These are phyloP conservation scores for Lactifluus volemus DNA, from an alignment of 768 basidiomycete genomes.

Conservation along the genomic window DNA sequence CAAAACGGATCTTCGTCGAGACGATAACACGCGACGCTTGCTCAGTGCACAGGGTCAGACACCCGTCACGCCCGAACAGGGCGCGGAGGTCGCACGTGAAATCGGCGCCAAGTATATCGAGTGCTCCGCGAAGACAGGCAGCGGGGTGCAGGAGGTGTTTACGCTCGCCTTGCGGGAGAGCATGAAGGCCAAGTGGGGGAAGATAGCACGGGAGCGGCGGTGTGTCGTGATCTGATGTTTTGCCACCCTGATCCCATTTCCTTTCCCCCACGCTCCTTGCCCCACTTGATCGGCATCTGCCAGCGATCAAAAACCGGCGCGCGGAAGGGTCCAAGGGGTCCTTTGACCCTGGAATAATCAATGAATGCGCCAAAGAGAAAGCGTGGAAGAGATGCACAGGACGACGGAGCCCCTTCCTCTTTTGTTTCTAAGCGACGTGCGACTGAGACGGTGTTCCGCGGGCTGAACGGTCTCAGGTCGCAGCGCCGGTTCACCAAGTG, in stretches of 20 bases:
- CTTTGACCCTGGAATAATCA: too few relatives aligned
- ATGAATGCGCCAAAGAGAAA: slow-evolving; percentile 44
- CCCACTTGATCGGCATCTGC: not conserved
- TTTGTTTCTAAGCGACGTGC: slow-evolving; percentile 8
- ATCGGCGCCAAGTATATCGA: slow-evolving; percentile 93
- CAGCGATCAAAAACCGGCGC: too few relatives aligned
- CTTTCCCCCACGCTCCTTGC: slow-evolving; percentile 12
- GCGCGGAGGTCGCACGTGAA: slow-evolving; percentile 76
- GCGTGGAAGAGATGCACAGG: slow-evolving; percentile 24
- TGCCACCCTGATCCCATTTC: not conserved
- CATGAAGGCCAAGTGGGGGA: slow-evolving; percentile 71
- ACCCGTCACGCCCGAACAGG: slow-evolving; percentile 79
- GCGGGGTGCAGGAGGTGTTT: slow-evolving; percentile 89
- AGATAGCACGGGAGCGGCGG: slow-evolving; percentile 56
- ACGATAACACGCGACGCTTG: slow-evolving; percentile 81
- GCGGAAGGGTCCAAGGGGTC: too few relatives aligned
- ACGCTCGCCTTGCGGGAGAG: slow-evolving; percentile 82
- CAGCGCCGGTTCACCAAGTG: slow-evolving; percentile 12
- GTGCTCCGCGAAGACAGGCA: slow-evolving; percentile 89
- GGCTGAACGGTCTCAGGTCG: slow-evolving; percentile 6
- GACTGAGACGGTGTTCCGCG: slow-evolving; percentile 10
- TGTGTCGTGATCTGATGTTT: slow-evolving; percentile 52
- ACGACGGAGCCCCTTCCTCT: not conserved
- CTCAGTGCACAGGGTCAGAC: slow-evolving; percentile 80
- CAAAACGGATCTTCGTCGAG: slow-evolving; percentile 84